These are phyloP conservation scores for Mytilinidion resinicola DNA, from an alignment of 495 filamentous ascomycete species.

Conservation along the genomic window DNA sequence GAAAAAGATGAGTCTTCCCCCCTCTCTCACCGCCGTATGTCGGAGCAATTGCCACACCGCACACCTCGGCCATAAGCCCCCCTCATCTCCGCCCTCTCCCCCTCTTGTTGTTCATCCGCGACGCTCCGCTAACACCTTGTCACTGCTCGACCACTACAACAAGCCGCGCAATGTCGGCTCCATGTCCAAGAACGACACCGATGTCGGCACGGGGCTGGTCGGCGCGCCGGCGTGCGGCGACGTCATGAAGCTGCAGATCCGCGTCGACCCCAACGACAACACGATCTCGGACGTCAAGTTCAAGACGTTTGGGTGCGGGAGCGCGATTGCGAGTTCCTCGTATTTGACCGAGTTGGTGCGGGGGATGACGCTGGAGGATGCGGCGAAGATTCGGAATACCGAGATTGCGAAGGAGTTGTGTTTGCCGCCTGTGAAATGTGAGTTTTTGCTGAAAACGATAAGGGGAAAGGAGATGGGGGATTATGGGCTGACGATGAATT, in stretches of 20 bases:
- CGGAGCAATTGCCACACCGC: background rate
- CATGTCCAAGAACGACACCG: conserved; percentile 73
- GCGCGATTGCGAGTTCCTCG: conserved; percentile 82
- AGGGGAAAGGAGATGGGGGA: background rate
- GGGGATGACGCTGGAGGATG: conserved; percentile 94
- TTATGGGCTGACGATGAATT: background rate
- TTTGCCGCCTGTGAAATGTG: conserved; percentile 87
- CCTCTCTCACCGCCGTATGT: background rate
- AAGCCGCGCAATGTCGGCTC: conserved; percentile 91
- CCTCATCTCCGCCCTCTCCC: conserved; percentile 1
- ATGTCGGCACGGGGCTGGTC: conserved; percentile 95
- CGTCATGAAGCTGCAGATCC: conserved; percentile 98
- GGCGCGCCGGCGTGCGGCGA: conserved; percentile 90
- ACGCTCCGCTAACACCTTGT: conserved; percentile 33
- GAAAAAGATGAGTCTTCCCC: conserved; percentile 53
- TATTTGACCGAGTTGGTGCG: conserved; percentile 89
- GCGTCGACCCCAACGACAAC: conserved; percentile 81
- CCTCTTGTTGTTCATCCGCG: conserved; percentile 6
- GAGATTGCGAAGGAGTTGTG: conserved; percentile 97
- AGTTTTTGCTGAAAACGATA: conserved; percentile 33
- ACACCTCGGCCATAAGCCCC: background rate
- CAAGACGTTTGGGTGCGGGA: conserved; percentile 98
- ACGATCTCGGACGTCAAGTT: conserved; percentile 93
- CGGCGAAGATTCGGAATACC: conserved; percentile 84
- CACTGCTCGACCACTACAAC: conserved; percentile 88